A percentile compares a stretch with the other conserved stretches of the same genome.
Evolutionary conservation across 2,329 filamentous ascomycete species (phyloP).

Genomic region (Trichoderma sp.): DNA sequence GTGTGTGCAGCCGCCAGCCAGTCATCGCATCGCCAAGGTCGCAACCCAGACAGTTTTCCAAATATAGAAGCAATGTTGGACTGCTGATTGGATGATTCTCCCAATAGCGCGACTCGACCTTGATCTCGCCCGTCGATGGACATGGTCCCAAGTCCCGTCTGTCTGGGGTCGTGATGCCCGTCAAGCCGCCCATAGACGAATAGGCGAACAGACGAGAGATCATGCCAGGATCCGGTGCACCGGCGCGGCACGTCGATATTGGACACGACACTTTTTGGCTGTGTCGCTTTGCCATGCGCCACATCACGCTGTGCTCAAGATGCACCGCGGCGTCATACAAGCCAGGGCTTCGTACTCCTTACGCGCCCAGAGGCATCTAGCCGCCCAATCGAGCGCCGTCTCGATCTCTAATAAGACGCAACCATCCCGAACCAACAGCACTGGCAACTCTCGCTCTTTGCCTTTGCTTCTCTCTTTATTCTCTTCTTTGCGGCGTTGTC

Average conservation of each 20-base stretch:
- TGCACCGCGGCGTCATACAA: slow-evolving; percentile 28
- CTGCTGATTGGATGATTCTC: slow-evolving; percentile 40
- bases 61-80: slow-evolving; percentile 41
- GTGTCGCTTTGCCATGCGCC: slow-evolving; percentile 14
- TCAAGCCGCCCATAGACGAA: slow-evolving; percentile 20
- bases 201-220: not conserved
- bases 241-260: not conserved
- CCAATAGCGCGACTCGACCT: slow-evolving; percentile 33
- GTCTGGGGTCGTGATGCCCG: slow-evolving; percentile 32
- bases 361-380: slow-evolving; percentile 36
- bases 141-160: slow-evolving; percentile 31
- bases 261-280: not conserved
- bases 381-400: slow-evolving; percentile 32
- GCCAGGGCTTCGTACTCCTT: slow-evolving; percentile 32
- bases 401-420: slow-evolving; percentile 37
- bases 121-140: slow-evolving; percentile 32
- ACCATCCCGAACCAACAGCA: slow-evolving; percentile 35
- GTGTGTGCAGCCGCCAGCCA: slow-evolving; percentile 48
- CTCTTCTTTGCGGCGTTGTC: slow-evolving; percentile 34
- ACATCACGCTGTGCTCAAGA: slow-evolving; percentile 20
- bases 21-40: slow-evolving; percentile 31
- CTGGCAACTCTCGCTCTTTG: slow-evolving; percentile 37
- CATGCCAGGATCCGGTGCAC: slow-evolving; percentile 9
- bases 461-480: slow-evolving; percentile 37
- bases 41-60: slow-evolving; percentile 32